Percentiles rank a stretch among this genome's conserved stretches.
These are phyloP conservation scores for Rubia balearica DNA, from an alignment of 305 asterid genomes.

Conservation along the genomic window DNA sequence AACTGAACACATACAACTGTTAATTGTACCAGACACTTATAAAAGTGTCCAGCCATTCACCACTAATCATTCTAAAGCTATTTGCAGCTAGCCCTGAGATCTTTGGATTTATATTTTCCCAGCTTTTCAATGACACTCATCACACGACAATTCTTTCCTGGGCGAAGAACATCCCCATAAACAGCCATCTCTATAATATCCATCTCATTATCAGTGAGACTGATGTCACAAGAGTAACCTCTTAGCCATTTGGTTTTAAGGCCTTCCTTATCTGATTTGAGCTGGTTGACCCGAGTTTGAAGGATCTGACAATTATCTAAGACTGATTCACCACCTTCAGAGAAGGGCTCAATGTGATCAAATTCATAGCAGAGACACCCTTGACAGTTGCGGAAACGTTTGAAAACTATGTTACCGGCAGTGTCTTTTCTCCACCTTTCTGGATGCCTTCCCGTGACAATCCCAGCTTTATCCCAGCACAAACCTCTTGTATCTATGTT, in stretches of 20 bases:
- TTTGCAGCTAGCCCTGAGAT: constrained; percentile 10
- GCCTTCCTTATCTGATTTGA: constrained; percentile 37
- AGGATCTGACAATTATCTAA: constrained; percentile 63
- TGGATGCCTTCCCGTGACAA: constrained; percentile 61
- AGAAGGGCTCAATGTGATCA: constrained; percentile 60
- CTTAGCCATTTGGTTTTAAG: constrained; percentile 35
- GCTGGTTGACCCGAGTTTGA: constrained; percentile 65
- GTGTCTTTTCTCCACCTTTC: constrained; percentile 78
- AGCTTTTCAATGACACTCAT: constrained; percentile 40
- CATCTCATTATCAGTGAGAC: constrained; percentile 50
- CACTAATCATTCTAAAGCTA: neutral
- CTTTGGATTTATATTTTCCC: constrained; percentile 33
- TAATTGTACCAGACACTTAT: neutral
- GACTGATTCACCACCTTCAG: constrained; percentile 58
- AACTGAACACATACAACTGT: neutral
- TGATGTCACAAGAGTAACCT: constrained; percentile 67
- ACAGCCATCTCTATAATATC: constrained; percentile 71
- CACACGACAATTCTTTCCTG: constrained; percentile 44
- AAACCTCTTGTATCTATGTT: constrained; percentile 40
- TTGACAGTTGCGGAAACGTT: constrained; percentile 51
- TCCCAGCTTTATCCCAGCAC: constrained; percentile 67
- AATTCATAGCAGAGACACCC: constrained; percentile 73
- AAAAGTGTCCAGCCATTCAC: neutral
- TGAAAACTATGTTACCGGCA: constrained; percentile 66
- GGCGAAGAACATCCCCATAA: constrained; percentile 54